Evolutionary conservation across 2,329 filamentous ascomycete species (phyloP), one percentile per base, ranked within the genome.

Genomic region (Fusarium gaditjirri): DNA sequence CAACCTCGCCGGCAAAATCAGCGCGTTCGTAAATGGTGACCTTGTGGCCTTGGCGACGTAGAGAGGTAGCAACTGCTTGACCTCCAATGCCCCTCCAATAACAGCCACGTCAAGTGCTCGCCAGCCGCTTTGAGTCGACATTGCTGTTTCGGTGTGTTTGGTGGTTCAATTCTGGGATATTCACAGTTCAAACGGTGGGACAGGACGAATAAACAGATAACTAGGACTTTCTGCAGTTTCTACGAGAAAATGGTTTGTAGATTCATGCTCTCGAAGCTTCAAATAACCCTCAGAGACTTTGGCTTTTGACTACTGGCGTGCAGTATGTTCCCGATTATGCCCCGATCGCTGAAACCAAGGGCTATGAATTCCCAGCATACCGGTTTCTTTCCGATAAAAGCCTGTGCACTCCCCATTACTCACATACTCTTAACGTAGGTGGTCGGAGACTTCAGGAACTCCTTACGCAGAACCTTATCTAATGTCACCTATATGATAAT

Each of bases 21-120:
- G 57, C 57, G 5, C 57, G 57, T 2, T 60, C 57, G 17, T 54
- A 60, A 6, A 60, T 60, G 7, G 57, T 29, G 0, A 54, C 57
- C 6, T 36, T 54, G 29, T 60, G 57, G 19, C 57, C 57, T 54
- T 39, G 46, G 8, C 47, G 57, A 14, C 47, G 57, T 6, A 60
- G 29, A 8, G 57, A 39, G 27, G 47, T 60, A 5, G 57, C 47
- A 10, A 31, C 46, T 13, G 57, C 49, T 39, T 54, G 38, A 6
- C 57, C 47, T 8, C 57, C 57, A 11, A 60, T 42, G 1, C 57
- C 57, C 57, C 47, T 12, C 57, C 57, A 27, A 60, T 54, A 21
- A 60, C 23, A 43, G 57, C 57, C n/a, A 60, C 14, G 14, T 60
- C 36, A 31, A 60, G 47, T 23, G 21, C 27, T 1, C 27, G 47